phyloP scores from a whole-genome alignment of 257 asterid genomes.

The Solanum lycopersicoides region DNA sequence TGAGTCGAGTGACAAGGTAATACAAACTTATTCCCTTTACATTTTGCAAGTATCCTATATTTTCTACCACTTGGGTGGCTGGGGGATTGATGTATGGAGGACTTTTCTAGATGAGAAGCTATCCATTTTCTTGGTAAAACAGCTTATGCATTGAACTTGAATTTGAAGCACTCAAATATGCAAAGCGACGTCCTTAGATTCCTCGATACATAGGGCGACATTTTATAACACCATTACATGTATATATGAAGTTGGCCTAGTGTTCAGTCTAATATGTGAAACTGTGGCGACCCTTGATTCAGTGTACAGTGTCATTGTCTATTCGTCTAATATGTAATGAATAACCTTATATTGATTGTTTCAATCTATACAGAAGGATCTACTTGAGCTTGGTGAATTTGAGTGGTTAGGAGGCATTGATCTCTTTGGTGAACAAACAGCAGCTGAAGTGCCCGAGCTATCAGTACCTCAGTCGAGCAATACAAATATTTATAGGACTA shows the following conservation, averaged over 20 bases:
- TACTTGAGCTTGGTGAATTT: constrained; percentile 69
- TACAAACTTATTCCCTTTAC: background rate
- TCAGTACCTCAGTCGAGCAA: constrained; percentile 34
- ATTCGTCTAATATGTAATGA: background rate
- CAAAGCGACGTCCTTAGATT: background rate
- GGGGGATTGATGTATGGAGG: background rate
- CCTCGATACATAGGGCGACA: background rate
- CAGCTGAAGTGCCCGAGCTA: constrained; percentile 90
- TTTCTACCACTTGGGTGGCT: background rate
- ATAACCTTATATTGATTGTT: background rate
- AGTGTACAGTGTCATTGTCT: background rate
- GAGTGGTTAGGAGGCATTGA: constrained; percentile 70
- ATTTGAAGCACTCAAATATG: background rate
- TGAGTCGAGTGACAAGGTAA: constrained; percentile 61
- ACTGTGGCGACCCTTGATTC: background rate
- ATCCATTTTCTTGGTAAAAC: background rate
- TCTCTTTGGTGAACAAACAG: constrained; percentile 57
- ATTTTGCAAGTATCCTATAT: background rate
- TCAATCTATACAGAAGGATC: constrained; percentile 47
- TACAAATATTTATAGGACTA: constrained; percentile 17
- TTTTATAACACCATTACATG: background rate
- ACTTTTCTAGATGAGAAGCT: background rate
- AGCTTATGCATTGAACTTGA: background rate
- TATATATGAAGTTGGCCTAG: background rate
- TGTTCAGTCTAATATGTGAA: background rate